Conservation (phyloP, 192 early-diverging fungal genomes). For the Entophlyctis helioformis region DNA sequence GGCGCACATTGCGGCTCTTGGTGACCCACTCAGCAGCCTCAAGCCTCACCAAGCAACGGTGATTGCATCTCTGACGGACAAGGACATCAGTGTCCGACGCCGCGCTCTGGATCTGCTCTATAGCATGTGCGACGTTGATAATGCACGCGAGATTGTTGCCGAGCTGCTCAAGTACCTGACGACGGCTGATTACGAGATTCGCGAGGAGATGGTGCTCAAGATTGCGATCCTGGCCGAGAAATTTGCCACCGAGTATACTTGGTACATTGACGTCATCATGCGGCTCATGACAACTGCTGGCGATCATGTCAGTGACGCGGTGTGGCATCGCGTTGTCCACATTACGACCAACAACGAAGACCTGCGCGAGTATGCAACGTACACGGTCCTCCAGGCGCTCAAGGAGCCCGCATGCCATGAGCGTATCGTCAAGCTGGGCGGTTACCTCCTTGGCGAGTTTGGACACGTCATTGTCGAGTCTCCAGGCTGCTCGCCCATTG, state of each 20-base stretch:
- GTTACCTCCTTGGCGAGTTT: conserved; percentile 95
- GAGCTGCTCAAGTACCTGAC: conserved; percentile 87
- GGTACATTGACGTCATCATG: conserved; percentile 98
- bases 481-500: conserved; percentile 72
- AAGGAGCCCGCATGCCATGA: conserved; percentile 90
- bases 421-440: conserved; percentile 88
- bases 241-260: conserved; percentile 92
- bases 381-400: conserved; percentile 64
- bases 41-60: conserved; percentile 62
- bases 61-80: conserved; percentile 84
- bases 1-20: conserved; percentile 66
- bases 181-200: conserved; percentile 77
- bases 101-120: conserved; percentile 91
- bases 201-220: conserved; percentile 97
- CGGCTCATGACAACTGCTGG: conserved; percentile 91
- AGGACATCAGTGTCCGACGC: conserved; percentile 93
- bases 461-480: conserved; percentile 89
- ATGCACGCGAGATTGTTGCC: conserved; percentile 73
- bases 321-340: conserved; percentile 97
- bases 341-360: conserved; percentile 93
- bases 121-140: conserved; percentile 89
- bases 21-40: conserved; percentile 70
- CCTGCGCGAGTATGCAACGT: conserved; percentile 86
- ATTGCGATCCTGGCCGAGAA: conserved; percentile 98
- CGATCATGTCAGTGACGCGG: conserved; percentile 90